Evolutionary conservation across 805 yeast genomes (phyloP).

Genomic region (Lipomyces kockii): DNA sequence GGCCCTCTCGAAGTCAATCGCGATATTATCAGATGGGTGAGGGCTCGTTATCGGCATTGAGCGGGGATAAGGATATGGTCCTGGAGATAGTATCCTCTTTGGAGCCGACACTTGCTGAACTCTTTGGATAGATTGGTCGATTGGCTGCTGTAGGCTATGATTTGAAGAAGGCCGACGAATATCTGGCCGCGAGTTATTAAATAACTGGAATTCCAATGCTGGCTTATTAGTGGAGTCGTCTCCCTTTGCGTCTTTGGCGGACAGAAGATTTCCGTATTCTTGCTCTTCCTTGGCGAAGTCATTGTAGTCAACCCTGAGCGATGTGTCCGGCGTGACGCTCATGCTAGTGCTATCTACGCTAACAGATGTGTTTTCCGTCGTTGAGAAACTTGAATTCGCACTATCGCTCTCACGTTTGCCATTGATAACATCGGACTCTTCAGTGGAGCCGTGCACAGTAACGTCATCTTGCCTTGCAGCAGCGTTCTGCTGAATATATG

Average conservation of each 20-base stretch:
- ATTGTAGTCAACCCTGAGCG: background rate
- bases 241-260: background rate
- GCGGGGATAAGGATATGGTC: constrained; percentile 18
- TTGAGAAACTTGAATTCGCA: background rate
- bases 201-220: background rate
- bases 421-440: background rate
- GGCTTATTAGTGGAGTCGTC: background rate
- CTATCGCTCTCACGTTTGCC: background rate
- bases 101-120: background rate
- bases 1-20: constrained; percentile 8
- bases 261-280: background rate
- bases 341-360: background rate
- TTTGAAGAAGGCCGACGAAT: background rate
- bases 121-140: background rate
- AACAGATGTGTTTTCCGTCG: background rate
- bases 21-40: constrained; percentile 18
- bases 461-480: background rate
- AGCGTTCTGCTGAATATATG: background rate
- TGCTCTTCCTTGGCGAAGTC: constrained; percentile 4
- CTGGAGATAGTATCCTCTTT: background rate
- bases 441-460: background rate
- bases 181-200: background rate
- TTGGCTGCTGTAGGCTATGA: background rate
- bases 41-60: constrained; percentile 27
- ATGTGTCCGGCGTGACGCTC: constrained; percentile 3